Percentiles rank a stretch among this genome's conserved stretches.
phyloP scores from a whole-genome alignment of 2,329 filamentous ascomycete genomes.

The Talaromyces verruculosus region DNA sequence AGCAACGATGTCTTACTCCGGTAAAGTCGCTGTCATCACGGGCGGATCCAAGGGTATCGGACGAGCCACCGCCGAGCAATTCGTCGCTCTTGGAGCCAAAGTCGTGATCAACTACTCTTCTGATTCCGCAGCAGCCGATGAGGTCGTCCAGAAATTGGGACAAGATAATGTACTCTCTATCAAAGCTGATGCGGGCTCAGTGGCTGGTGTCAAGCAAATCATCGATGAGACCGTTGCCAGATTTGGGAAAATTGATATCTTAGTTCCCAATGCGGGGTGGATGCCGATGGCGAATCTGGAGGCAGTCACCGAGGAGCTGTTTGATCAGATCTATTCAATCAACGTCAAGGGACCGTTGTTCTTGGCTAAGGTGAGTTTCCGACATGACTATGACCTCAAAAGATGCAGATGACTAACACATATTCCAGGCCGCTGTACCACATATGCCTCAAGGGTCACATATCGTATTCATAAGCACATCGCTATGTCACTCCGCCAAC shows the following conservation, averaged over 20 bases:
- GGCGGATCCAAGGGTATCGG: constrained; percentile 46
- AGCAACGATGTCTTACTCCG: constrained; percentile 27
- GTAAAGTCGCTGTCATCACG: constrained; percentile 42
- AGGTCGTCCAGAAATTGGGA: constrained; percentile 50
- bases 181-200: constrained; percentile 55
- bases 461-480: constrained; percentile 56
- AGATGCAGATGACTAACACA: neutral
- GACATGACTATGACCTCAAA: neutral
- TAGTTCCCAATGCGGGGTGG: constrained; percentile 58
- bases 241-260: constrained; percentile 59
- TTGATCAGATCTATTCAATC: constrained; percentile 51
- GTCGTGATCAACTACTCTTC: constrained; percentile 59
- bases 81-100: constrained; percentile 44
- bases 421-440: constrained; percentile 49
- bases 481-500: constrained; percentile 36
- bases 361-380: constrained; percentile 34
- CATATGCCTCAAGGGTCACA: constrained; percentile 52
- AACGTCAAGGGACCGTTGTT: constrained; percentile 62
- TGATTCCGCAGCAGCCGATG: constrained; percentile 56
- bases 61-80: constrained; percentile 38
- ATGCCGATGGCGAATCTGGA: constrained; percentile 54
- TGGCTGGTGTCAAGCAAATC: constrained; percentile 51
- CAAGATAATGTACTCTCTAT: constrained; percentile 53
- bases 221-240: constrained; percentile 50
- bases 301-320: constrained; percentile 52